Evolutionary conservation across 805 yeast genomes (phyloP), one percentile per base, ranked within the genome.

Genomic region (Lipomyces japonicus): DNA sequence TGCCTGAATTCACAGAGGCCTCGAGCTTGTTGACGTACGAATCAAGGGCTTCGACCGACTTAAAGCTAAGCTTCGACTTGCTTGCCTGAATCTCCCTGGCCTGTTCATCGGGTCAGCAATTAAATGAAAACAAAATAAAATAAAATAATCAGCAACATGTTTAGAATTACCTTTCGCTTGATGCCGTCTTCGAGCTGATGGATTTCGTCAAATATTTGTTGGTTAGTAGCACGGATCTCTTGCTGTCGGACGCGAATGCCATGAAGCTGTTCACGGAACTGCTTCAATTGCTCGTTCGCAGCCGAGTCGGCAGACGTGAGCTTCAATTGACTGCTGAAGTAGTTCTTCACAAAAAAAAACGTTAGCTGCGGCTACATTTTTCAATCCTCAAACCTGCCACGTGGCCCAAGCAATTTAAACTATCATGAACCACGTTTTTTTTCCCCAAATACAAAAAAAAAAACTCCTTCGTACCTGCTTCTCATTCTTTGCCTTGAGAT

Each of bases 1-100:
- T 70, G 57, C 97, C 97, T 44, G 84, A 71, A 48, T 85, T 86
- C 55, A 93, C 82, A 59, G 77, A 74, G 38, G 75, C 77, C 67
- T 93, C 97, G 18, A 64, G 88, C 78, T 46, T 51, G 44, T 50
- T 51, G 50, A 54, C 44, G 40, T 52, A 39, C n/a, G 53, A 24
- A 35, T 54, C 58, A 16, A 54, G 46, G 28, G 71, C 75, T 42
- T 70, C 72, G 25, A 62, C 67, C 37, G 63, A 55, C 64, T 68
- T 69, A 76, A 79, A 90, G 59, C 72, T 78, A 69, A 78, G 75
- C 71, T 84, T 86, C 51, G 87, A 76, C 51, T 84, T 80, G 65
- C 80, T 77, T 37, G 81, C 75, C 68, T 80, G 84, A 61, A 91
- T 78, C 61, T 89, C 95, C 56, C 72, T 71, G 61, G 82, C 78